phyloP scores from a whole-genome alignment of 2,329 filamentous ascomycete species.

The Fusarium citri region DNA sequence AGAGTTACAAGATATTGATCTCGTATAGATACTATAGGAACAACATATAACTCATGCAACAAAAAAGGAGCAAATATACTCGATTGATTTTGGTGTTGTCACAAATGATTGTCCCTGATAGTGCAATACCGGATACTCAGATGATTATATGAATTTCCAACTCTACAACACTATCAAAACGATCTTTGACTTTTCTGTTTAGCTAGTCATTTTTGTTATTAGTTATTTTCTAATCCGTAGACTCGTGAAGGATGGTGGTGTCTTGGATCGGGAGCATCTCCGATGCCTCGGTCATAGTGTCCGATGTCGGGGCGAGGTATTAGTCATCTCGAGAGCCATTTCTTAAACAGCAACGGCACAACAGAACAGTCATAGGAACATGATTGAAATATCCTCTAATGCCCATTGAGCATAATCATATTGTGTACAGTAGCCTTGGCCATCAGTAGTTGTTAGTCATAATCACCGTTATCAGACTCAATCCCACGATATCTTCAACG shows the following conservation, averaged over 20 bases:
- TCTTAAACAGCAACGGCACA: not conserved
- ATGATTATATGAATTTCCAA: not conserved
- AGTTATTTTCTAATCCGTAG: not conserved
- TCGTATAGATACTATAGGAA: not conserved
- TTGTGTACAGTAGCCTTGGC: not conserved
- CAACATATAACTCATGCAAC: not conserved
- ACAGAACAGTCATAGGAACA: not conserved
- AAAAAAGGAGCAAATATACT: not conserved
- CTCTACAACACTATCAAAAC: not conserved
- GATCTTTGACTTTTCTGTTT: not conserved
- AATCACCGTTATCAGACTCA: not conserved
- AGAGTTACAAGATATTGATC: not conserved
- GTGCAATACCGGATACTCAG: not conserved
- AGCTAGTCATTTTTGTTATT: not conserved
- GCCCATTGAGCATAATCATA: not conserved
- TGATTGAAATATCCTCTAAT: not conserved
- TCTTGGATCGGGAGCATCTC: conserved; percentile 13
- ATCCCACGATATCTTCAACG: not conserved
- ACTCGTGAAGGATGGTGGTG: not conserved
- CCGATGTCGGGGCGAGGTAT: conserved; percentile 15
- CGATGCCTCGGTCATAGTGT: conserved; percentile 16
- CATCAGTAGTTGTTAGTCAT: not conserved
- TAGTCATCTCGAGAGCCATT: not conserved
- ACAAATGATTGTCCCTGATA: not conserved
- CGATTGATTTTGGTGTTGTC: not conserved